A percentile compares a stretch with the other conserved stretches of the same genome.
Evolutionary conservation across 2,329 filamentous ascomycete species (phyloP).

Genomic region (Xylaria arbuscula): DNA sequence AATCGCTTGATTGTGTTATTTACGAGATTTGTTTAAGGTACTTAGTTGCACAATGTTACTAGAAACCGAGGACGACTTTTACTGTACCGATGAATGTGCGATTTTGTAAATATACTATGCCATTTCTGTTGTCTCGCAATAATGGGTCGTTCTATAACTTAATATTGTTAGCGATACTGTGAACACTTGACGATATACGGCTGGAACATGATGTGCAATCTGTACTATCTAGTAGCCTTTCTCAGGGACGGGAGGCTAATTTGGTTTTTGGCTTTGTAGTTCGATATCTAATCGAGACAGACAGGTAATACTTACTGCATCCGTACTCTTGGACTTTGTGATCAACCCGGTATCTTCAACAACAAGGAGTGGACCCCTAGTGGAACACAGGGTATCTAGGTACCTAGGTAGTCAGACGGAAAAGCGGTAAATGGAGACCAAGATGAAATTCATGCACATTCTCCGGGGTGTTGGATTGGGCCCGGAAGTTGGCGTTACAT

Average conservation of each 20-base stretch:
- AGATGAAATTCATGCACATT: neutral
- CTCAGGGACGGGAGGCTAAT: neutral
- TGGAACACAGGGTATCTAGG: neutral
- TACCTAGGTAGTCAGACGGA: neutral
- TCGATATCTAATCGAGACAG: neutral
- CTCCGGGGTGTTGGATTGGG: conserved; percentile 27
- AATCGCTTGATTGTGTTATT: no score
- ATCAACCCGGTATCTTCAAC: conserved; percentile 11
- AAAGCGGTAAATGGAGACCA: conserved; percentile 7
- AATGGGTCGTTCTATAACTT: neutral
- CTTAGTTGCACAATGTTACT: no score
- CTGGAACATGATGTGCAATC: neutral
- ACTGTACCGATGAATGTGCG: neutral
- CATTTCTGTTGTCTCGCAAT: neutral
- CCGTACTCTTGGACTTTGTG: neutral
- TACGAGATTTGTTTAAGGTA: no score
- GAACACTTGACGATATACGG: conserved; percentile 8
- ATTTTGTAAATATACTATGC: neutral
- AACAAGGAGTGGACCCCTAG: neutral
- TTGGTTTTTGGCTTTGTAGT: neutral
- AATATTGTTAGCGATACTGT: neutral
- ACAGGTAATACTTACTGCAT: neutral
- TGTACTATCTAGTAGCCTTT: neutral
- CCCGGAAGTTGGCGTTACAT: conserved; percentile 34
- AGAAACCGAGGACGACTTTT: no score